A percentile compares a stretch with the other conserved stretches of the same genome.
These are phyloP conservation scores for Diaporthe destruens DNA, from an alignment of 2,329 filamentous ascomycete species.

Conservation along the genomic window DNA sequence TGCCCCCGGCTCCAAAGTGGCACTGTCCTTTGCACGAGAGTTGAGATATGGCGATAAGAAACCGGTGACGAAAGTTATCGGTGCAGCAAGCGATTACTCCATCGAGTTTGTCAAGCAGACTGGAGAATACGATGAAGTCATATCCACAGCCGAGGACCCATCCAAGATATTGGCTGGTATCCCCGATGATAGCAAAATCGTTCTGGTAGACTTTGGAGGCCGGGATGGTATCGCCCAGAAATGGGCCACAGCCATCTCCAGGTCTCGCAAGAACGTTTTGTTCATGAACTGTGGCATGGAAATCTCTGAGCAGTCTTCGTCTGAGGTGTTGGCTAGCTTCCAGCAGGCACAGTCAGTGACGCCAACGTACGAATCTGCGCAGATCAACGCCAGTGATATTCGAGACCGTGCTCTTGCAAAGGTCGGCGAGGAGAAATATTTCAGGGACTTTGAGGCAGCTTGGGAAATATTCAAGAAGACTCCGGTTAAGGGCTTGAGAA, in stretches of 20 bases:
- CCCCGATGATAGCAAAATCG: neutral
- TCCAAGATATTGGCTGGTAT: neutral
- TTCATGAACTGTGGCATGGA: conserved; percentile 3
- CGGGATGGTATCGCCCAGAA: conserved; percentile 7
- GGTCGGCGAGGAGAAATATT: conserved; percentile 13
- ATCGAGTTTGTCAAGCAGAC: neutral
- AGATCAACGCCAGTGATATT: conserved; percentile 28
- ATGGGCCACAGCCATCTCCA: conserved; percentile 14
- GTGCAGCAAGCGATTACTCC: conserved; percentile 23
- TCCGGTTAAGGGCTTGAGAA: neutral
- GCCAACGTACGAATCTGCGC: conserved; percentile 19
- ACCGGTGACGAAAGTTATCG: conserved; percentile 17
- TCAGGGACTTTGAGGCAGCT: neutral
- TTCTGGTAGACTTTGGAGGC: conserved; percentile 31
- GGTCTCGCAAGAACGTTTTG: neutral
- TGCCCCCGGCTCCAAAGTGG: conserved; percentile 22
- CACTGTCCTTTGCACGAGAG: conserved; percentile 21
- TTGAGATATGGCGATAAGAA: conserved; percentile 20
- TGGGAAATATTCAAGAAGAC: conserved; percentile 12
- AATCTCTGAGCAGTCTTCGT: conserved; percentile 10
- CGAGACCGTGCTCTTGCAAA: conserved; percentile 27
- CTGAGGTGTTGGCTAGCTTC: neutral
- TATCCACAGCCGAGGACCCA: conserved; percentile 5
- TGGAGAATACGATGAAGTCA: conserved; percentile 32
- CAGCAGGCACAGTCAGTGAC: neutral